Conservation (phyloP, 768 basidiomycete genomes). For the Paxillus involutus region DNA sequence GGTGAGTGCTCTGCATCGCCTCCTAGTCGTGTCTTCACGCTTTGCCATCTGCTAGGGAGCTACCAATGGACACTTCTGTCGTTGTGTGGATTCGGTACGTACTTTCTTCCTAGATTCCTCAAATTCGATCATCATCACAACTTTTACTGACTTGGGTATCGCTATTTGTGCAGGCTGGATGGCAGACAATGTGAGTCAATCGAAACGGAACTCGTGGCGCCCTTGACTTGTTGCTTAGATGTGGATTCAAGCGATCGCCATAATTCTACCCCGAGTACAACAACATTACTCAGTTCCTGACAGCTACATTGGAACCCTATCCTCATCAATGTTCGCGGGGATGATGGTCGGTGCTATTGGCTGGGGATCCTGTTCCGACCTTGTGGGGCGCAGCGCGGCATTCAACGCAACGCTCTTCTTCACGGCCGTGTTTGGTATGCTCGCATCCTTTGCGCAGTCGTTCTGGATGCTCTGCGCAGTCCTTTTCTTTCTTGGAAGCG, state of each 20-base stretch:
- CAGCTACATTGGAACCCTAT: conserved; percentile 74
- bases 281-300: conserved; percentile 85
- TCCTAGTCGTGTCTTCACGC: background rate
- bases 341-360: conserved; percentile 96
- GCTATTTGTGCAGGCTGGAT: conserved; percentile 66
- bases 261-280: conserved; percentile 95
- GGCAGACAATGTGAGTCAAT: conserved; percentile 77
- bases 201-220: background rate
- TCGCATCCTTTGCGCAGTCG: conserved; percentile 70
- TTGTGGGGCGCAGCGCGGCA: conserved; percentile 83
- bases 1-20: conserved; percentile 38
- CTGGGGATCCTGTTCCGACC: conserved; percentile 93
- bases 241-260: conserved; percentile 91
- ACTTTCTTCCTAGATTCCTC: background rate
- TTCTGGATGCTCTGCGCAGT: conserved; percentile 70
- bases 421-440: conserved; percentile 84
- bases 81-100: conserved; percentile 86
- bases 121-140: background rate
- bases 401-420: conserved; percentile 94
- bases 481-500: conserved; percentile 87
- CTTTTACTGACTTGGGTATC: conserved; percentile 1
- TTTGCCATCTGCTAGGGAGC: conserved; percentile 40
- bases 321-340: conserved; percentile 89
- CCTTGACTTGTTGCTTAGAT: conserved; percentile 54
- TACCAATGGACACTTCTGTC: conserved; percentile 84